A percentile compares a stretch with the other conserved stretches of the same genome.
Evolutionary conservation across 2,329 filamentous ascomycete species (phyloP).

Genomic region (Akanthomyces muscarius): DNA sequence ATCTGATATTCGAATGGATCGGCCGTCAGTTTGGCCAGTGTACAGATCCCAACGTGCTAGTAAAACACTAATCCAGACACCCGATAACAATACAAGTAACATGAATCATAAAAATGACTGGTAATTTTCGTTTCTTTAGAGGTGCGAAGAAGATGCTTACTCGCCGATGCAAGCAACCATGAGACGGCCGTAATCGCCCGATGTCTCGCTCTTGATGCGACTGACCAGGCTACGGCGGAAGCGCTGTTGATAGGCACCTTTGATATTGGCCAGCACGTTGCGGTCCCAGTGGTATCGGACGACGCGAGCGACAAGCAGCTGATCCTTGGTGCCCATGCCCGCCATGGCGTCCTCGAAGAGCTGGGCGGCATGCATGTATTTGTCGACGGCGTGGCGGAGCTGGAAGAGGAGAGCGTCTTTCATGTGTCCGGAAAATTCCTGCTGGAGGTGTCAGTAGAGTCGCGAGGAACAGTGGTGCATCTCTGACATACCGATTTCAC

Average conservation of each 20-base stretch:
- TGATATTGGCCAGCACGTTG: constrained; percentile 69
- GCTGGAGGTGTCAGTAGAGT: neutral
- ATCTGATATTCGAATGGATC: neutral
- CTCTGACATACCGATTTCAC: constrained; percentile 58
- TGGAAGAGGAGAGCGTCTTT: constrained; percentile 76
- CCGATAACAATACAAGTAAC: neutral
- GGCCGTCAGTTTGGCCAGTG: neutral
- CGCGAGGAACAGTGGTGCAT: neutral
- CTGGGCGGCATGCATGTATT: constrained; percentile 76
- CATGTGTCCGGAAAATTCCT: constrained; percentile 92
- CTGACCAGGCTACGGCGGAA: constrained; percentile 64
- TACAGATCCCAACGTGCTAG: neutral
- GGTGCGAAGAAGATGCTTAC: constrained; percentile 17
- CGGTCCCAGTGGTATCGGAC: constrained; percentile 82
- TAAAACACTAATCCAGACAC: neutral
- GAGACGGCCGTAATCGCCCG: constrained; percentile 73
- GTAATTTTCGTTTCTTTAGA: neutral
- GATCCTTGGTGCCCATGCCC: constrained; percentile 82
- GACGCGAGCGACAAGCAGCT: constrained; percentile 70
- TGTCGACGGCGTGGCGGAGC: constrained; percentile 71
- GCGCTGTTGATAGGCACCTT: constrained; percentile 68
- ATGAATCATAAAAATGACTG: neutral
- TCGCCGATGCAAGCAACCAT: constrained; percentile 66
- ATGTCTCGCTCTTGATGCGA: constrained; percentile 77
- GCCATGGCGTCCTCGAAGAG: constrained; percentile 85